Evolutionary conservation across 768 basidiomycete species (phyloP).

Genomic region (Macrolepiota dolichaula): DNA sequence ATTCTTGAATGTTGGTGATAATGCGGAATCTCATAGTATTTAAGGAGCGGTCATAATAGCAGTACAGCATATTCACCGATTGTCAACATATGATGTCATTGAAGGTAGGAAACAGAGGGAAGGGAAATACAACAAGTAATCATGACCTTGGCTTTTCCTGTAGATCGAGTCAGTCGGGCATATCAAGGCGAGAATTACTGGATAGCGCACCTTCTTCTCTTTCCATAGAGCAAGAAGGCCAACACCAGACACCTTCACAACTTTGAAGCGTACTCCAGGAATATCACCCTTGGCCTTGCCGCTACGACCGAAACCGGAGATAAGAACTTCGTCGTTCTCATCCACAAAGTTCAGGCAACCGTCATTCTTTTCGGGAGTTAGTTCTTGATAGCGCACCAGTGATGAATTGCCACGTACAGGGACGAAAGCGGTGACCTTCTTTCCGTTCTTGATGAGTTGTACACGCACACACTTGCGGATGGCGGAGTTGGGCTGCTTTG

Average conservation of each 20-base stretch:
- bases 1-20: neutral
- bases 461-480: conserved; percentile 99
- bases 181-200: neutral
- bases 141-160: conserved; percentile 75
- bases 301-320: conserved; percentile 99
- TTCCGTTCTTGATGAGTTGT: conserved; percentile 99
- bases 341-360: conserved; percentile 98
- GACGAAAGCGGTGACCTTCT: conserved; percentile 99
- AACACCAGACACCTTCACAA: conserved; percentile 99
- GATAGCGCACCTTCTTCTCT: conserved; percentile 88
- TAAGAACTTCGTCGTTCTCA: conserved; percentile 99
- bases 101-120: conserved; percentile 11
- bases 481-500: conserved; percentile 99
- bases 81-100: conserved; percentile 3
- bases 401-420: conserved; percentile 57
- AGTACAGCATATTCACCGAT: conserved; percentile 18
- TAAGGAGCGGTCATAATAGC: conserved; percentile 7
- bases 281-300: conserved; percentile 99
- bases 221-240: conserved; percentile 98
- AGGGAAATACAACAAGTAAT: conserved; percentile 18
- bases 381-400: neutral
- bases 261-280: conserved; percentile 99
- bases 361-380: conserved; percentile 61
- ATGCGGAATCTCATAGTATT: conserved; percentile 3
- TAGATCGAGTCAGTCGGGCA: neutral